These are phyloP conservation scores for Populus alba DNA, from an alignment of 345 rosid species.

Conservation along the genomic window DNA sequence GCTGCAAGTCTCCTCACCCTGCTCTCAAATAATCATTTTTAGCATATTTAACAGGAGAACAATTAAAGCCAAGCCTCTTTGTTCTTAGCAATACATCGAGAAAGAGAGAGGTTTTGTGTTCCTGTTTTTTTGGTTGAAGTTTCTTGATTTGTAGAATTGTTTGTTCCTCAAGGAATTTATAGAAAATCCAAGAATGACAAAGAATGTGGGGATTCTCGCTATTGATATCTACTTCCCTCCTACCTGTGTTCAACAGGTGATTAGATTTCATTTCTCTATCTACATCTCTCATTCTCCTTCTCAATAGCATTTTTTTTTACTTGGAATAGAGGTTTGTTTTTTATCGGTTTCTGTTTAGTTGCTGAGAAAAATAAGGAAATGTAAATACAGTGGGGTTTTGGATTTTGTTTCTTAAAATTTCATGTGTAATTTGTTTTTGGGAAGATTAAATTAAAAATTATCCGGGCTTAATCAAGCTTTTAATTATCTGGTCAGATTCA, in stretches of 20 bases:
- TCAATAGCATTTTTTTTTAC: background rate
- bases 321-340: background rate
- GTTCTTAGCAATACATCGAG: background rate
- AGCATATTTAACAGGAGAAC: background rate
- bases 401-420: background rate
- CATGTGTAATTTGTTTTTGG: background rate
- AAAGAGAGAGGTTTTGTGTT: background rate
- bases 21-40: background rate
- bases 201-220: conserved; percentile 96
- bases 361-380: conserved; percentile 8
- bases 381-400: background rate
- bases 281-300: background rate
- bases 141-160: background rate
- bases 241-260: conserved; percentile 88
- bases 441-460: background rate
- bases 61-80: background rate
- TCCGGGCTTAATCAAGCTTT: background rate
- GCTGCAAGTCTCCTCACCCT: background rate
- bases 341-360: conserved; percentile 3
- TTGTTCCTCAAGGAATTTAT: background rate
- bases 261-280: background rate
- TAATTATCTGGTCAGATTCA: background rate
- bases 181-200: conserved; percentile 48
- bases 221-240: conserved; percentile 98
- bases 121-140: background rate